These are phyloP conservation scores for Chrysosporium keratinophilum DNA, from an alignment of 2,329 filamentous ascomycete species.

Conservation along the genomic window DNA sequence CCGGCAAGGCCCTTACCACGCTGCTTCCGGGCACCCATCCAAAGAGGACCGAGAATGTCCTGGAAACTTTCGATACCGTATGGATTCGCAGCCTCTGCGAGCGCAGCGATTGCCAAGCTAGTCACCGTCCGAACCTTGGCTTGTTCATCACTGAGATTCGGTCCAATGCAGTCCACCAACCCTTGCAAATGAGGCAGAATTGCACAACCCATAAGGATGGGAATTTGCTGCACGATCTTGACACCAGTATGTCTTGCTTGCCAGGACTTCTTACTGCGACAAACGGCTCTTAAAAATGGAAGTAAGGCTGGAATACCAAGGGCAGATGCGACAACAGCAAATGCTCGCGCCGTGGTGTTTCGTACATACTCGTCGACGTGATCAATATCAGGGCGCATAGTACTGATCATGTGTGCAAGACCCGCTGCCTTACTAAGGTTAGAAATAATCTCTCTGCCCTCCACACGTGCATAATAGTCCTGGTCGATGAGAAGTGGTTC, in stretches of 20 bases:
- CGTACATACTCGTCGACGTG: slow-evolving; percentile 97
- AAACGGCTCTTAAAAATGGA: slow-evolving; percentile 90
- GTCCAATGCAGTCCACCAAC: slow-evolving; percentile 88
- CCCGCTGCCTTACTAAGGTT: slow-evolving; percentile 95
- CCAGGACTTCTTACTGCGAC: slow-evolving; percentile 98
- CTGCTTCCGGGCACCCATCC: slow-evolving; percentile 93
- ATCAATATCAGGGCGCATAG: slow-evolving; percentile 97
- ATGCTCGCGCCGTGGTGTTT: slow-evolving; percentile 93
- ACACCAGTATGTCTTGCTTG: slow-evolving; percentile 95
- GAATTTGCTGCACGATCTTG: slow-evolving; percentile 98
- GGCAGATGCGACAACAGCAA: slow-evolving; percentile 92
- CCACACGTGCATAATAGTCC: slow-evolving; percentile 96
- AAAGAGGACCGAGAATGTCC: slow-evolving; percentile 90
- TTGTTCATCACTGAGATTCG: slow-evolving; percentile 94
- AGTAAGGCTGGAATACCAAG: slow-evolving; percentile 90
- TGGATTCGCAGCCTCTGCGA: slow-evolving; percentile 92
- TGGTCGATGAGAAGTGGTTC: slow-evolving; percentile 98
- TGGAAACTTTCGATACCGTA: slow-evolving; percentile 99
- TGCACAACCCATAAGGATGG: slow-evolving; percentile 96
- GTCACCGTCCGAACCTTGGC: slow-evolving; percentile 96
- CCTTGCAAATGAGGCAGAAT: slow-evolving; percentile 92
- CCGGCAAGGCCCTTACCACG: slow-evolving; percentile 90
- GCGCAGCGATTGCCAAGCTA: slow-evolving; percentile 81
- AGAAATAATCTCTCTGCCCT: slow-evolving; percentile 96
- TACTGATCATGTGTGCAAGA: slow-evolving; percentile 97